Evolutionary conservation across 768 basidiomycete genomes (phyloP).

Genomic region (Phylloporus sp.): DNA sequence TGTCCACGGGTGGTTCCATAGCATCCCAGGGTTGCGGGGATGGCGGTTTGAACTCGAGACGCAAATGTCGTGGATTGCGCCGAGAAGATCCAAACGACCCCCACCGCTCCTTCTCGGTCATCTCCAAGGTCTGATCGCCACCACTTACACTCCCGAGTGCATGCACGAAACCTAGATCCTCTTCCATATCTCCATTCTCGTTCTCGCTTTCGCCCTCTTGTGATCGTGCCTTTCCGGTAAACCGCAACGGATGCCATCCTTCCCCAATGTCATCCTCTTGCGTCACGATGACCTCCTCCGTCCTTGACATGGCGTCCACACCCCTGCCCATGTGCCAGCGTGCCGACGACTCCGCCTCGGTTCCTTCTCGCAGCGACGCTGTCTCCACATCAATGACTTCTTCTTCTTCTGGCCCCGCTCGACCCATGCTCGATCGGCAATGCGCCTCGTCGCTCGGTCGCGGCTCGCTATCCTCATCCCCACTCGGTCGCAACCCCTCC

Average conservation of each 20-base stretch:
- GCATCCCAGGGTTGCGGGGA: conserved; percentile 69
- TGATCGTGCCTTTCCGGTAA: conserved; percentile 7
- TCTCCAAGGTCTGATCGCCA: conserved; percentile 9
- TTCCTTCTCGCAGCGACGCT: not conserved
- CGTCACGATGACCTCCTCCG: conserved; percentile 18
- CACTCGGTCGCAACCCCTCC: conserved; percentile 1
- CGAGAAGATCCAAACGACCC: conserved; percentile 16
- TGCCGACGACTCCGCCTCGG: conserved; percentile 28
- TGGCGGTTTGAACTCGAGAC: conserved; percentile 44
- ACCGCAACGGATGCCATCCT: conserved; percentile 25
- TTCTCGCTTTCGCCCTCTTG: conserved; percentile 2
- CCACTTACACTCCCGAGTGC: conserved; percentile 9
- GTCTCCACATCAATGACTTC: not conserved
- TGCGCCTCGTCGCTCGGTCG: not conserved
- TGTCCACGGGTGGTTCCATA: conserved; percentile 43
- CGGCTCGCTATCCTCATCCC: conserved; percentile 7
- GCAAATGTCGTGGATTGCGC: conserved; percentile 41
- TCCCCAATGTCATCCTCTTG: conserved; percentile 25
- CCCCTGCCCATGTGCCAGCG: conserved; percentile 27
- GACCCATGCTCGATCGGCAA: conserved; percentile 2
- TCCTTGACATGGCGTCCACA: conserved; percentile 10
- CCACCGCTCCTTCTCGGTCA: conserved; percentile 27
- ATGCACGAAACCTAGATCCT: conserved; percentile 13
- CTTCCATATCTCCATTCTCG: conserved; percentile 6
- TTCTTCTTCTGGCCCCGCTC: not conserved